Base-by-base conservation (phyloP, 371 early-diverging fungal species). In the Saksenaea vasiformis region DNA sequence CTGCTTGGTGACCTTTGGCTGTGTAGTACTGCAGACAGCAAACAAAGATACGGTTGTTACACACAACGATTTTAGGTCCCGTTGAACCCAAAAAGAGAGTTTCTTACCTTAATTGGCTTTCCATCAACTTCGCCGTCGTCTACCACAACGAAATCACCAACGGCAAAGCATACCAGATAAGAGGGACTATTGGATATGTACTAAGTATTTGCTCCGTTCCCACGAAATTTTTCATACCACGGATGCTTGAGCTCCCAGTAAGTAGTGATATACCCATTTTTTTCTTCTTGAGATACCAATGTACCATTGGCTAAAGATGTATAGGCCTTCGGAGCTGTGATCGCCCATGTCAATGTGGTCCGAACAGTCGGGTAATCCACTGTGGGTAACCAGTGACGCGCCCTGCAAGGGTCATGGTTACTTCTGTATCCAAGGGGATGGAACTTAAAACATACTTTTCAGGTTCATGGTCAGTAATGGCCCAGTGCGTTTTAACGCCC, bases 301-400 rank as follows among this genome's bases (percentile, higher is more conserved):
- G 66, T 60, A 51, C 87, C 87, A 64, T 85, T 87, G 2, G 86
- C 87, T 17, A 84, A 41, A 3, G 83, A 76, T 7, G 64, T 70
- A 43, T 75, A 76, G 34, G 75, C 51, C 13, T 62, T 55, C 5
- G 80, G 76, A 19, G 84, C 83, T 13, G 83, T 81, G 34, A 87
- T 70, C 17, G 62, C 27, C 72, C 82, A 87, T 1, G 68, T 67
- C 11, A 85, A 63, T 7, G 81, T 77, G 4, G 85, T 79, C 24
- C 87, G 62, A 10, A 82, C 83, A 1, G 81, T 67, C 0, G 87
- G 87, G 43, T 65, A 81, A 60, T 87, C 85, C n/a, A 87, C 80
- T 27, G 78, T 79, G 0, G 87, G 81, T 17, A 87, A 69, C 87
- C 87, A 87, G 76, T 87, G 82, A 26, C 87, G 76, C 10, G 51